Conservation (phyloP, 2,329 filamentous ascomycete genomes). For the Fusarium tuaranense region DNA sequence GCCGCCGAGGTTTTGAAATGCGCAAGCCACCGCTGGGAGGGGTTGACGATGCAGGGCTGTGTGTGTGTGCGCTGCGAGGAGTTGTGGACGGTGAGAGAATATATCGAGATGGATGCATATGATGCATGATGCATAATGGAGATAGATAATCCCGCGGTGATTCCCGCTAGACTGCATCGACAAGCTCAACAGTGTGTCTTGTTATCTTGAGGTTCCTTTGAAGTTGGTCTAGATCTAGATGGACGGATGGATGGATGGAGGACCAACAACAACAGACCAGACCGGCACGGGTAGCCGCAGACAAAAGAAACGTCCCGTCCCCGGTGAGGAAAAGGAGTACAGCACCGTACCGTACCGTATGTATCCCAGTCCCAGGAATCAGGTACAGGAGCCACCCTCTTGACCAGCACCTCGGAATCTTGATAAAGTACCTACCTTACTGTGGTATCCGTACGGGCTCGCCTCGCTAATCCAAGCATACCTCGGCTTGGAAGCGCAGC, state of each 20-base stretch:
- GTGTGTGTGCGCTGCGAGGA: background rate
- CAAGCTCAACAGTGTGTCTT: background rate
- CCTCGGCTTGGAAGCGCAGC: background rate
- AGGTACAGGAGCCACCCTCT: background rate
- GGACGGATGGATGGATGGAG: background rate
- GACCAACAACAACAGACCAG: background rate
- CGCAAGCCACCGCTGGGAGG: constrained; percentile 20
- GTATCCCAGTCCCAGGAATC: background rate
- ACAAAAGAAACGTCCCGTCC: background rate
- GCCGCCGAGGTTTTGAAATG: constrained; percentile 13
- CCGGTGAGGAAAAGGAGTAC: background rate
- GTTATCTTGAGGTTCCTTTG: background rate
- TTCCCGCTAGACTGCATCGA: constrained; percentile 14
- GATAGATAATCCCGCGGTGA: background rate
- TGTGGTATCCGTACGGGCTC: background rate
- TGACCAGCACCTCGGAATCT: background rate
- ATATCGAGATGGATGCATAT: background rate
- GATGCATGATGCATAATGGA: background rate
- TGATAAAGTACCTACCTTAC: background rate
- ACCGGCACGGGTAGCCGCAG: background rate
- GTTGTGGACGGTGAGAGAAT: constrained; percentile 1
- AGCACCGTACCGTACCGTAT: background rate
- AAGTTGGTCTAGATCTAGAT: background rate
- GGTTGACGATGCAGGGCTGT: background rate
- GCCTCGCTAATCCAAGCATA: background rate